Evolutionary conservation across 371 early-diverging fungal genomes (phyloP).

Genomic region (Rhizomucor pusillus): DNA sequence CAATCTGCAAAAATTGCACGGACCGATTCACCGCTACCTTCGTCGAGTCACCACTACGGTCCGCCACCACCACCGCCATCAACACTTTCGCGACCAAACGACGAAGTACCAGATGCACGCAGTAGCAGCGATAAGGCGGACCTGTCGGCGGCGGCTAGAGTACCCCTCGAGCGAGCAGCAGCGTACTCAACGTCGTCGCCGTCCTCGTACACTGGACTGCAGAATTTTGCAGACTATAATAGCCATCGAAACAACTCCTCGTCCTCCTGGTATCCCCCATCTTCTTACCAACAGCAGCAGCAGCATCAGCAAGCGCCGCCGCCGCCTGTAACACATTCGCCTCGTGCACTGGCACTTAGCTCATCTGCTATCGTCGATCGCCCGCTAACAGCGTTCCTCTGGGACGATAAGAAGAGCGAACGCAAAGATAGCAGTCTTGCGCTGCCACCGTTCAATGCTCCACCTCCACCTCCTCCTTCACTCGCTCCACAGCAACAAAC

Average conservation of each 20-base stretch:
- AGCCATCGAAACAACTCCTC: not conserved
- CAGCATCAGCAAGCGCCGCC: conserved; percentile 6
- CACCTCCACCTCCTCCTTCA: not conserved
- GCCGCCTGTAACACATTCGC: conserved; percentile 7
- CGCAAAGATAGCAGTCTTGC: conserved; percentile 5
- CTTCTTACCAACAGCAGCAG: not conserved
- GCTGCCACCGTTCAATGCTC: conserved; percentile 1
- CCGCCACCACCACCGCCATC: no score
- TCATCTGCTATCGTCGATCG: conserved; percentile 24
- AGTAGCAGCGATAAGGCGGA: no score
- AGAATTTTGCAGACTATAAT: not conserved
- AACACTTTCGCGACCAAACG: no score
- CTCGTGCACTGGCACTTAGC: conserved; percentile 5
- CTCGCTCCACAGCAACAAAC: not conserved
- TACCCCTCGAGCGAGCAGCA: no score
- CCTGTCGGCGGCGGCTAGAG: no score
- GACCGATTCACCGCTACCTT: no score
- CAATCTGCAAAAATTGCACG: no score
- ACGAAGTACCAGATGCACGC: no score
- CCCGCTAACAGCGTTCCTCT: conserved; percentile 38
- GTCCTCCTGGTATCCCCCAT: conserved; percentile 2
- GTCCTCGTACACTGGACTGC: not conserved
- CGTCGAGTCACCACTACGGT: no score
- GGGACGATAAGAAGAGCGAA: conserved; percentile 19
- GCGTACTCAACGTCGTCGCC: not conserved